Percentiles rank a stretch among this genome's conserved stretches.
These are phyloP conservation scores for Rutstroemia sp. DNA, from an alignment of 2,329 filamentous ascomycete species.

Conservation along the genomic window DNA sequence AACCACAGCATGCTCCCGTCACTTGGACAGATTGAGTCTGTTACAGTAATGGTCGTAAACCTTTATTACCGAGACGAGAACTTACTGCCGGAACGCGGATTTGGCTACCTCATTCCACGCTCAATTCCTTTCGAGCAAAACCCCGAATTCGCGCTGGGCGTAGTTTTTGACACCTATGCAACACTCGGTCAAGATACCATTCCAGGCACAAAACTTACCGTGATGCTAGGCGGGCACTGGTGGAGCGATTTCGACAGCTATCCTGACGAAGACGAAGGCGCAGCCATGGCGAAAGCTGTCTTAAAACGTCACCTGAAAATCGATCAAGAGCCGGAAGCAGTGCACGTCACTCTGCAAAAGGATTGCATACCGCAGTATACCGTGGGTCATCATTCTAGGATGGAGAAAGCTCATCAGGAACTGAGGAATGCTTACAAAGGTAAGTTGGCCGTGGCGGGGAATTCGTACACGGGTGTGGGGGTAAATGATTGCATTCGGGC, in stretches of 20 bases:
- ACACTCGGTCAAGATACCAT: constrained; percentile 45
- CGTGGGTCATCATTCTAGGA: constrained; percentile 55
- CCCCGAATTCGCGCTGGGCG: constrained; percentile 76
- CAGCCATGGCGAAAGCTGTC: constrained; percentile 61
- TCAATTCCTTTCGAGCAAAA: constrained; percentile 64
- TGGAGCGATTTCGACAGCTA: constrained; percentile 60
- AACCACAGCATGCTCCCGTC: constrained; percentile 33
- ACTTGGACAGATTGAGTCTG: constrained; percentile 51
- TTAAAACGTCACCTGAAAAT: constrained; percentile 71
- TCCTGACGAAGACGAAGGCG: constrained; percentile 59
- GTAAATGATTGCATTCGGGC: constrained; percentile 49
- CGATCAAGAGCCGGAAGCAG: constrained; percentile 49
- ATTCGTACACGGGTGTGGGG: constrained; percentile 40
- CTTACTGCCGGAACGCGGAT: constrained; percentile 60
- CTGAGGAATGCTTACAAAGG: constrained; percentile 27
- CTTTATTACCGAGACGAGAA: constrained; percentile 66
- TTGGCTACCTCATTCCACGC: constrained; percentile 87
- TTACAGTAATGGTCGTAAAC: constrained; percentile 88
- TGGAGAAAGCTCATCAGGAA: constrained; percentile 26
- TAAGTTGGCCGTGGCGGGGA: constrained; percentile 36
- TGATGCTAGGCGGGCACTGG: constrained; percentile 92
- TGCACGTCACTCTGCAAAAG: constrained; percentile 50
- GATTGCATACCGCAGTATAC: constrained; percentile 88
- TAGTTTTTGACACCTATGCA: constrained; percentile 72
- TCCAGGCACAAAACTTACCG: constrained; percentile 74